Conservation (phyloP, 139 green algal species). For the Chlorella sp. region DNA sequence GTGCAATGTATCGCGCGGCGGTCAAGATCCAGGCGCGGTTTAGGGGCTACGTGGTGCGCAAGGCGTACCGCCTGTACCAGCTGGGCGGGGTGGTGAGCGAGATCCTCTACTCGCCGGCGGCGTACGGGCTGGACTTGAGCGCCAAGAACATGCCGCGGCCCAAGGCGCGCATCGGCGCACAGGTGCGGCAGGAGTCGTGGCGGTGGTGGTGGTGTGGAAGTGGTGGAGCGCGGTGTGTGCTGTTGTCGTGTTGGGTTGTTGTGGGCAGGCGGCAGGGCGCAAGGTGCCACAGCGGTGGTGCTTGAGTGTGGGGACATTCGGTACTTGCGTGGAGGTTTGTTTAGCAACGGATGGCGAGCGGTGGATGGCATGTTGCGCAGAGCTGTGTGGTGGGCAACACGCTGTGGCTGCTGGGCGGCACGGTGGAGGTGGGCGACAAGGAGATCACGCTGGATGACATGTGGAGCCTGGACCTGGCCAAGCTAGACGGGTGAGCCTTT, state of each 20-base stretch:
- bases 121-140: conserved; percentile 73
- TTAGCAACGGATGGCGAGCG: too few relatives aligned
- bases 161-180: conserved; percentile 68
- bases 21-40: conserved; percentile 75
- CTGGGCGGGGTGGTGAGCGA: conserved; percentile 76
- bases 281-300: too few relatives aligned
- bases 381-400: conserved; percentile 68
- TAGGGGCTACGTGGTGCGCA: conserved; percentile 78
- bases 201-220: too few relatives aligned
- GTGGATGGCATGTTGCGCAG: too few relatives aligned
- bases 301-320: too few relatives aligned
- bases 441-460: conserved; percentile 93
- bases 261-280: too few relatives aligned
- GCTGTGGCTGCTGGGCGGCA: conserved; percentile 80
- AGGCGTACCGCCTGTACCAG: conserved; percentile 78
- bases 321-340: too few relatives aligned
- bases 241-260: too few relatives aligned
- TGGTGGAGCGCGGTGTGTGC: too few relatives aligned
- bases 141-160: conserved; percentile 66
- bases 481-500: conserved; percentile 78
- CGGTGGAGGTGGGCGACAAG: conserved; percentile 50
- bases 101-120: conserved; percentile 86
- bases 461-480: conserved; percentile 83
- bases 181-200: conserved; percentile 33
- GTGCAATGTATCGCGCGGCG: conserved; percentile 51